These are phyloP conservation scores for Tinospora cordifolia DNA, from an alignment of 164 flowering plant species.

Conservation along the genomic window DNA sequence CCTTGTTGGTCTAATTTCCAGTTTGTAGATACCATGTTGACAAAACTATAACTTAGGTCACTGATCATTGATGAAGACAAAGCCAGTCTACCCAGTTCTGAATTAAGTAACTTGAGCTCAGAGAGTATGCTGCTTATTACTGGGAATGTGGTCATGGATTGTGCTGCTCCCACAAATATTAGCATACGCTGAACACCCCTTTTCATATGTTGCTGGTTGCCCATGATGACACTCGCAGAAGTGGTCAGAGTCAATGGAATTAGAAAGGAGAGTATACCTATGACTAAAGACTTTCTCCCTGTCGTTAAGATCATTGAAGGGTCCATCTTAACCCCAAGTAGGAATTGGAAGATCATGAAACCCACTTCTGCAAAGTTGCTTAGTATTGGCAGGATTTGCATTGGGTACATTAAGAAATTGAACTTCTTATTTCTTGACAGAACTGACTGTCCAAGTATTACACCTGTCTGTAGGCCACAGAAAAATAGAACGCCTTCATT, in stretches of 20 bases:
- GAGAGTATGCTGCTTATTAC: constrained; percentile 25
- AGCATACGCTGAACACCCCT: constrained; percentile 3
- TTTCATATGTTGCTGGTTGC: background rate
- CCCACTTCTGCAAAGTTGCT: constrained; percentile 19
- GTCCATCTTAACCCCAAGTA: constrained; percentile 36
- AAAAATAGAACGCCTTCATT: background rate
- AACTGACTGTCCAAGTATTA: background rate
- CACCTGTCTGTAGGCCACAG: background rate
- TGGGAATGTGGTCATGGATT: constrained; percentile 23
- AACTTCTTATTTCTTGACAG: background rate
- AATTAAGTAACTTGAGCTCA: constrained; percentile 41
- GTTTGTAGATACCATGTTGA: background rate
- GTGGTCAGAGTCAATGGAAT: constrained; percentile 4
- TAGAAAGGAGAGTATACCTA: constrained; percentile 17
- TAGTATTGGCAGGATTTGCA: background rate
- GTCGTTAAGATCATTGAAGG: constrained; percentile 12
- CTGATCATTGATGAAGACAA: constrained; percentile 24
- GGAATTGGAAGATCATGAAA: constrained; percentile 32
- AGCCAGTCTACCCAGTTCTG: constrained; percentile 41
- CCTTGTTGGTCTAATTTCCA: background rate
- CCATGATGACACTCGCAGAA: background rate
- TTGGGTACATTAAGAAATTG: background rate
- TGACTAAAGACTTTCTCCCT: constrained; percentile 15
- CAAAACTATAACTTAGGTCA: constrained; percentile 13
- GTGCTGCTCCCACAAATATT: constrained; percentile 5